A percentile compares a stretch with the other conserved stretches of the same genome.
phyloP scores from a whole-genome alignment of 768 basidiomycete genomes.

The Leccinum obscurum region DNA sequence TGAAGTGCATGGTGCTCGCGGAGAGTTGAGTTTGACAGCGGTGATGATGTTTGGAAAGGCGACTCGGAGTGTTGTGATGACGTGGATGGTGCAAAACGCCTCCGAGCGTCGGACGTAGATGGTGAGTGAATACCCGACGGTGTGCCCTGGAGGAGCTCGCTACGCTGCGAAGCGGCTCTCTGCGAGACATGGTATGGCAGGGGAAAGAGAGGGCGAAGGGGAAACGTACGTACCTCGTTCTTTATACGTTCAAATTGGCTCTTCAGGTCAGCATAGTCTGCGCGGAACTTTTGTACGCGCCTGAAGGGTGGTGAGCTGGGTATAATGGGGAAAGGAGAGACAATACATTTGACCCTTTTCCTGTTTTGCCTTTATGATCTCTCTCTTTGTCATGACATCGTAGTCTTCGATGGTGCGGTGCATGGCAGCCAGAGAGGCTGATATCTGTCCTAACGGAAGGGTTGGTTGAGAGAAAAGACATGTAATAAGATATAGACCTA shows the following conservation, averaged over 20 bases:
- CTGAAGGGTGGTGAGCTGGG: slow-evolving; percentile 40
- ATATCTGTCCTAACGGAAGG: slow-evolving; percentile 82
- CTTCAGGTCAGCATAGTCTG: slow-evolving; percentile 83
- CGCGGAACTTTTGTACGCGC: slow-evolving; percentile 89
- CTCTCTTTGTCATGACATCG: slow-evolving; percentile 93
- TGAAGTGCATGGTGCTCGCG: slow-evolving; percentile 80
- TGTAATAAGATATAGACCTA: slow-evolving; percentile 58
- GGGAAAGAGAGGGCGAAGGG: background rate
- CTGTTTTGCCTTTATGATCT: slow-evolving; percentile 94
- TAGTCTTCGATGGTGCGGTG: slow-evolving; percentile 95
- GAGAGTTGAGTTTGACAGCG: slow-evolving; percentile 50
- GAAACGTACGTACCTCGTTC: slow-evolving; percentile 40
- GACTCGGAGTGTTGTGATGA: slow-evolving; percentile 78
- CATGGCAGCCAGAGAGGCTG: slow-evolving; percentile 94
- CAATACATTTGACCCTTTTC: slow-evolving; percentile 92
- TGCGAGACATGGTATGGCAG: slow-evolving; percentile 28
- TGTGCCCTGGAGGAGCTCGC: slow-evolving; percentile 58
- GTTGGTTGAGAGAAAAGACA: slow-evolving; percentile 6
- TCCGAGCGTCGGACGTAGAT: slow-evolving; percentile 51
- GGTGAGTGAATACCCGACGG: slow-evolving; percentile 40
- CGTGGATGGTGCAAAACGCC: slow-evolving; percentile 53
- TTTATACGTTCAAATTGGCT: slow-evolving; percentile 81
- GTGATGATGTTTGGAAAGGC: slow-evolving; percentile 69
- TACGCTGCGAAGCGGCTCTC: slow-evolving; percentile 60
- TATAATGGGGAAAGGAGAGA: slow-evolving; percentile 1